These are phyloP conservation scores for Scheffersomyces coipomensis DNA, from an alignment of 805 yeast species.

Conservation along the genomic window DNA sequence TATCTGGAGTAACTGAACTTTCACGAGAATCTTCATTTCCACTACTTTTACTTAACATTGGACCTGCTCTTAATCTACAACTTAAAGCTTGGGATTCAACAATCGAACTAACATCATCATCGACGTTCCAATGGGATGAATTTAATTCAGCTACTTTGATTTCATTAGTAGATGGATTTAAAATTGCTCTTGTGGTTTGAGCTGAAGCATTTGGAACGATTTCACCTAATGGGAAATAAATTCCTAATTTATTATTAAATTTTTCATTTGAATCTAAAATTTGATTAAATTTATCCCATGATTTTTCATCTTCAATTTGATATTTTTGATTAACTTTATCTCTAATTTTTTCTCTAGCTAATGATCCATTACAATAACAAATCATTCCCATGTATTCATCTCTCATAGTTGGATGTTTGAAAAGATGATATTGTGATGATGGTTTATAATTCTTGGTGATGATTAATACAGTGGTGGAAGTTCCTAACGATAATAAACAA, in stretches of 20 bases:
- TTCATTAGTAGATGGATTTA: constrained; percentile 23
- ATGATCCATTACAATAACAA: constrained; percentile 87
- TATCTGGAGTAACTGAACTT: constrained; percentile 8
- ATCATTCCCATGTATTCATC: constrained; percentile 90
- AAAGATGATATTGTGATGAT: constrained; percentile 78
- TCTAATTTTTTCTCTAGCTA: constrained; percentile 78
- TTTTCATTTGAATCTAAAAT: constrained; percentile 41
- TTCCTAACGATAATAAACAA: constrained; percentile 78
- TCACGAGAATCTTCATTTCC: background rate
- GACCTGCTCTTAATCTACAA: constrained; percentile 77
- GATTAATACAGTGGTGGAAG: constrained; percentile 84
- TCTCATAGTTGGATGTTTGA: constrained; percentile 80
- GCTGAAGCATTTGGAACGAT: constrained; percentile 81
- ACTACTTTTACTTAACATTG: constrained; percentile 53
- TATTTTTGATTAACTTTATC: constrained; percentile 56
- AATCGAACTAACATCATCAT: constrained; percentile 69
- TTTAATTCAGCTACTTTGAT: constrained; percentile 20
- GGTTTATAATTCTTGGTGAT: constrained; percentile 78
- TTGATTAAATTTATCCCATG: constrained; percentile 65
- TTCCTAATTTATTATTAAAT: constrained; percentile 56
- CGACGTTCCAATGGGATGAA: constrained; percentile 41
- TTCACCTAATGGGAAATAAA: constrained; percentile 88
- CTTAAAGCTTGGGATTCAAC: constrained; percentile 86
- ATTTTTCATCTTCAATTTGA: constrained; percentile 23
- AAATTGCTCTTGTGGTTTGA: constrained; percentile 54